These are phyloP conservation scores for Camellia japonica DNA, from an alignment of 148 eudicot species.

Conservation along the genomic window DNA sequence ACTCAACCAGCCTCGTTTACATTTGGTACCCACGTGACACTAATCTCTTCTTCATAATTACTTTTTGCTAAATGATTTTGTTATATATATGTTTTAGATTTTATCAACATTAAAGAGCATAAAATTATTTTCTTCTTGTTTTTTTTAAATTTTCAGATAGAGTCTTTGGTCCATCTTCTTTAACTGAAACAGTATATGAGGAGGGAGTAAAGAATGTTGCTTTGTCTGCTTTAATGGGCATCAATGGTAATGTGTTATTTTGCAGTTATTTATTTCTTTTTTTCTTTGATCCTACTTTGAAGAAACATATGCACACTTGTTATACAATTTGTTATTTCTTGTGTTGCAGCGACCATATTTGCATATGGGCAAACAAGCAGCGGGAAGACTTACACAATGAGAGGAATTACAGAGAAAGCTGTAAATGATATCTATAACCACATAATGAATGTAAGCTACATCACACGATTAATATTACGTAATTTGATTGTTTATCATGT, in stretches of 20 bases:
- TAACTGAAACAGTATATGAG: slow-evolving; percentile 77
- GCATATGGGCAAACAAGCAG: slow-evolving; percentile 99
- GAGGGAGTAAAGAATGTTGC: slow-evolving; percentile 92
- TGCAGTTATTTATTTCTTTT: neutral
- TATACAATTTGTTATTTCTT: slow-evolving; percentile 8
- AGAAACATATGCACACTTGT: neutral
- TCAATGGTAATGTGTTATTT: slow-evolving; percentile 58
- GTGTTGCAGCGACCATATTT: slow-evolving; percentile 77
- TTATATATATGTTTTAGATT: neutral
- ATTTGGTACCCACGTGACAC: slow-evolving; percentile 49
- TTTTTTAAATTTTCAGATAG: slow-evolving; percentile 46
- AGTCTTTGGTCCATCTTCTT: slow-evolving; percentile 70
- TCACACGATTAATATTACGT: neutral
- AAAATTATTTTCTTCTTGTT: neutral
- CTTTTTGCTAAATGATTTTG: neutral
- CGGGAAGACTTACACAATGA: slow-evolving; percentile 93
- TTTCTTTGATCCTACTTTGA: neutral
- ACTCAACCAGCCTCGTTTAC: slow-evolving; percentile 55
- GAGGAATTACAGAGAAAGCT: slow-evolving; percentile 91
- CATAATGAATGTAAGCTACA: slow-evolving; percentile 52
- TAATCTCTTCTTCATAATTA: neutral
- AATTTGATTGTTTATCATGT: neutral
- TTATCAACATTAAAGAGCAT: neutral
- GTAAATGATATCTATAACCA: slow-evolving; percentile 66
- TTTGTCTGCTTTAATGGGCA: slow-evolving; percentile 83